Percentiles rank a stretch among this genome's conserved stretches.
Evolutionary conservation across 805 yeast genomes (phyloP).

Genomic region (Candida cerambycidarum): DNA sequence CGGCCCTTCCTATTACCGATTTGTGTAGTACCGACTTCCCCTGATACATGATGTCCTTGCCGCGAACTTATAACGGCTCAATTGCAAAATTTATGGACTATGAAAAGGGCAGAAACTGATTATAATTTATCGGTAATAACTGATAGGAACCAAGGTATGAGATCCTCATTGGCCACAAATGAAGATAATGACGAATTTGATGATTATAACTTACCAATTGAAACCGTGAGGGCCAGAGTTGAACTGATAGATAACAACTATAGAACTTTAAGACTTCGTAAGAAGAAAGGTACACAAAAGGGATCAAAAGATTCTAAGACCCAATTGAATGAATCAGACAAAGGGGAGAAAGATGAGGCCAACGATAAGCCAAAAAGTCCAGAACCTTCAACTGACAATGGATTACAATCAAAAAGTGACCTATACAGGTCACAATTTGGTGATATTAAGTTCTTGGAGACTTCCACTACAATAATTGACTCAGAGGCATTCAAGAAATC

Average conservation of each 20-base stretch:
- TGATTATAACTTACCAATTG: not conserved
- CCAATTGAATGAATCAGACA: too few relatives aligned
- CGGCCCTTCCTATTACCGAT: too few relatives aligned
- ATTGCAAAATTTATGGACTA: constrained; percentile 5
- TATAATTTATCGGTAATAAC: constrained; percentile 18
- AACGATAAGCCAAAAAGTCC: not conserved
- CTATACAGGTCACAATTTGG: constrained; percentile 51
- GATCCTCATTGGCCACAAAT: constrained; percentile 17
- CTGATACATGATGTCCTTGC: too few relatives aligned
- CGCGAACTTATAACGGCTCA: not conserved
- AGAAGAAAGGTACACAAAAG: not conserved
- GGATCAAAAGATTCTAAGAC: not conserved
- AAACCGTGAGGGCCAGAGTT: constrained; percentile 10
- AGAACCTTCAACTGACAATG: constrained; percentile 13
- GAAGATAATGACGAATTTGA: not conserved
- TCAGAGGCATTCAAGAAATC: constrained; percentile 42
- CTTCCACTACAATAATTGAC: constrained; percentile 53
- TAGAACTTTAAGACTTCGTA: constrained; percentile 8
- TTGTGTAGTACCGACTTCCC: too few relatives aligned
- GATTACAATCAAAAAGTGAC: not conserved
- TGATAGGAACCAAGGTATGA: constrained; percentile 18
- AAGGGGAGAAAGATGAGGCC: too few relatives aligned
- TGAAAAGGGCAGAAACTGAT: constrained; percentile 16
- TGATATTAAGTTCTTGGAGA: constrained; percentile 48
- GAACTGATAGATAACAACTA: constrained; percentile 12